Percentiles rank a stretch among this genome's conserved stretches.
These are phyloP conservation scores for Tricladium varicosporioides DNA, from an alignment of 2,329 filamentous ascomycete genomes.

Conservation along the genomic window DNA sequence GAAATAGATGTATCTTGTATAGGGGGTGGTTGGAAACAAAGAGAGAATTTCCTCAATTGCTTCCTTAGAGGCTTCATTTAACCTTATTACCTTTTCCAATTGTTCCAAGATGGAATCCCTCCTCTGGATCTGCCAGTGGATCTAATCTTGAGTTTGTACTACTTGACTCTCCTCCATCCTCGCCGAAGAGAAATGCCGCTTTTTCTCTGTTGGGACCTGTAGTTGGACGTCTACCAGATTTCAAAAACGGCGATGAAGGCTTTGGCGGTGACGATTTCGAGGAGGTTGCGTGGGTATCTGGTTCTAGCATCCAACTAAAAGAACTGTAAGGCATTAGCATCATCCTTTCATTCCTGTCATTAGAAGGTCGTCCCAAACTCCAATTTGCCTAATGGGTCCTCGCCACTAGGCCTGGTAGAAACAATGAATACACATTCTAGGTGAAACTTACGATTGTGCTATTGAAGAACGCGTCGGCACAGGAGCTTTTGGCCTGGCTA, in stretches of 20 bases:
- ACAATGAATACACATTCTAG: background rate
- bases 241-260: constrained; percentile 28
- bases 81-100: constrained; percentile 23
- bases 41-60: background rate
- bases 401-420: no score
- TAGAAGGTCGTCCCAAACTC: background rate
- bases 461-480: constrained; percentile 64
- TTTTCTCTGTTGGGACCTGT: constrained; percentile 32
- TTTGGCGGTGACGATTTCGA: constrained; percentile 26
- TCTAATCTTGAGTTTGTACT: constrained; percentile 15
- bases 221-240: constrained; percentile 25
- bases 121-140: constrained; percentile 23
- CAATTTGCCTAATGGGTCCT: no score
- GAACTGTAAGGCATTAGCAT: constrained; percentile 36
- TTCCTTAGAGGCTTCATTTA: constrained; percentile 7
- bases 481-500: constrained; percentile 36
- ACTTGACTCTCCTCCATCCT: constrained; percentile 26
- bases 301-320: constrained; percentile 77
- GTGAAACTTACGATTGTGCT: constrained; percentile 53
- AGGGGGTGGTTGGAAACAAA: background rate
- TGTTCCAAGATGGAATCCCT: constrained; percentile 30
- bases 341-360: background rate
- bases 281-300: constrained; percentile 24
- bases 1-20: no score
- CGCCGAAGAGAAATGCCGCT: constrained; percentile 35